Base-by-base conservation (phyloP, 129 eudicot genomes). In the Solidago caesia region DNA sequence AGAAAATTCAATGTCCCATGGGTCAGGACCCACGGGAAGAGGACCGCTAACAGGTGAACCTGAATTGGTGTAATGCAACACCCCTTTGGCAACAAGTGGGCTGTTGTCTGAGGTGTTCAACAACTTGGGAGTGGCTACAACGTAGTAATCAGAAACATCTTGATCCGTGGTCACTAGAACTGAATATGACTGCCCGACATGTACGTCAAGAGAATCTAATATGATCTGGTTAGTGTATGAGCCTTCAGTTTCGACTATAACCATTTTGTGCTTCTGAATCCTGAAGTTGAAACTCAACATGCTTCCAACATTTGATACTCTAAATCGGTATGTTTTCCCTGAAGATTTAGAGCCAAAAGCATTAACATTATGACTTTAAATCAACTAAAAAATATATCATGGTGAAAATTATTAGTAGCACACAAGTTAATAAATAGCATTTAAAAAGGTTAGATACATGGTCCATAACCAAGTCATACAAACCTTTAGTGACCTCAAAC, bases 211-310 rank as follows among this genome's bases (percentile, higher is more conserved):
- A 25, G 96, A 85, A 68, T 87, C 93, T 25, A 87, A 56, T 25
- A 72, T 79, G 58, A 76, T 87, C 65, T 90, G 93, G 64, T 77
- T 87, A 0, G 96, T 90, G 74, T 90, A 90, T n/a, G 93, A 90
- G n/a, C 96, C 96, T 87, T 90, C 96, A 0, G 93, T 87, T 67
- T 90, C 96, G 0, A 87, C 96, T 49, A 90, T 14, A 13, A 90
- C 82, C 96, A 90, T 85, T 45, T 74, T 67, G 74, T 90, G 96
- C 44, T 82, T 87, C 70, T 82, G 86, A 59, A 90, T 83, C 76
- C 87, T 82, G 83, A 90, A 87, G 75, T 87, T 90, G 74, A 87
- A 87, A 73, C 96, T 90, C 71, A 83, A 73, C 29, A 47, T 67
- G 49, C 78, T 79, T 46, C 96, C 96, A 0, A 87, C 86, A 3